A percentile compares a stretch with the other conserved stretches of the same genome.
These are phyloP conservation scores for Pisolithus orientalis DNA, from an alignment of 768 basidiomycete genomes.

Conservation along the genomic window DNA sequence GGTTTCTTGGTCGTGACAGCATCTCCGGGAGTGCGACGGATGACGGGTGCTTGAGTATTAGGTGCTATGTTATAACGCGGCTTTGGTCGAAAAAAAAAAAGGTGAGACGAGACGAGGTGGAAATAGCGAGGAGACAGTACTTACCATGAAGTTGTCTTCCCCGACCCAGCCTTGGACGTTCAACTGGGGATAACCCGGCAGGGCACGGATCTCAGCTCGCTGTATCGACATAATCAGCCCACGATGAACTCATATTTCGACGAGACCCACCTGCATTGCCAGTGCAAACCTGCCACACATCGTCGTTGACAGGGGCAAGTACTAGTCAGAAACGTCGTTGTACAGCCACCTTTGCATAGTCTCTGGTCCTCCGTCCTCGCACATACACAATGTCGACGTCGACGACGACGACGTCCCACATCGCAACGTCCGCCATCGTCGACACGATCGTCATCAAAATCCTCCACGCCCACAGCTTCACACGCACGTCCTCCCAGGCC, in stretches of 20 bases:
- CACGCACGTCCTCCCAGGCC: constrained; percentile 69
- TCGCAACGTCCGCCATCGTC: constrained; percentile 51
- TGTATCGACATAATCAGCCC: neutral
- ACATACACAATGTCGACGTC: neutral
- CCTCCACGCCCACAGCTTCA: constrained; percentile 73
- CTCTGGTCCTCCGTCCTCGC: too few species aligned
- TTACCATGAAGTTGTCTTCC: constrained; percentile 49
- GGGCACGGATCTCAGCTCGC: constrained; percentile 20
- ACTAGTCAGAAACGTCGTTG: neutral
- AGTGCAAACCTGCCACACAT: constrained; percentile 69
- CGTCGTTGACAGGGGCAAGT: neutral
- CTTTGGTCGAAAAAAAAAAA: neutral
- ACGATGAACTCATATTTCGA: neutral
- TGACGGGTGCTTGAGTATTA: constrained; percentile 68
- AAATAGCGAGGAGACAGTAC: constrained; percentile 14
- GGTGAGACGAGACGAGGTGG: neutral
- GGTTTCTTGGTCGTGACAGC: neutral
- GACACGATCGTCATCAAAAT: constrained; percentile 64
- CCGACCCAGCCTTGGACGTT: constrained; percentile 55
- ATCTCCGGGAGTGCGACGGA: constrained; percentile 34
- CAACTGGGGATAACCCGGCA: constrained; percentile 39
- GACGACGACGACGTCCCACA: constrained; percentile 25
- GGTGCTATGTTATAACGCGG: constrained; percentile 83
- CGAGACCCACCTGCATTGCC: constrained; percentile 34
- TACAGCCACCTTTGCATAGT: neutral